These are phyloP conservation scores for Macrocystidia cucumis DNA, from an alignment of 1,284 basidiomycete species.

Conservation along the genomic window DNA sequence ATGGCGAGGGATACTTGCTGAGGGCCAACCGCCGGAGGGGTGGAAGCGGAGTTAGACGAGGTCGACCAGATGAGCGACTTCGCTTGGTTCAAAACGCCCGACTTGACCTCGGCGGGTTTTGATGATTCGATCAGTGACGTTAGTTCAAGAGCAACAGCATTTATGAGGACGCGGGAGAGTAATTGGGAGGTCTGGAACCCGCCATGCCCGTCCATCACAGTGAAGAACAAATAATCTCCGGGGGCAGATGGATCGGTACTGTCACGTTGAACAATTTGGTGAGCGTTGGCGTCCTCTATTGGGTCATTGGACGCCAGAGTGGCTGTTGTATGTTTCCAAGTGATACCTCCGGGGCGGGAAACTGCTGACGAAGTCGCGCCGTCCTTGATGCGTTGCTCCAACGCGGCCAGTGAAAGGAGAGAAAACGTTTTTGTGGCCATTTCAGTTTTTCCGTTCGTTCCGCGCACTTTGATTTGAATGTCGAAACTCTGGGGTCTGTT, in stretches of 20 bases:
- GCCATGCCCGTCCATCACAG: slow-evolving; percentile 91
- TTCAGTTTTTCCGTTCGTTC: slow-evolving; percentile 50
- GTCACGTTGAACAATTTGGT: slow-evolving; percentile 64
- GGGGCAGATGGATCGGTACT: slow-evolving; percentile 43
- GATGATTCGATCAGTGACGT: slow-evolving; percentile 38
- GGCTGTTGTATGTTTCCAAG: slow-evolving; percentile 74
- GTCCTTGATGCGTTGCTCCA: slow-evolving; percentile 54
- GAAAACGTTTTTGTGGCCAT: slow-evolving; percentile 46
- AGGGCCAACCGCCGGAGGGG: slow-evolving; percentile 47
- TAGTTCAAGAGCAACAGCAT: slow-evolving; percentile 80
- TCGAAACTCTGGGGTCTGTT: slow-evolving; percentile 40
- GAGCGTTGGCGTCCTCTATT: slow-evolving; percentile 82
- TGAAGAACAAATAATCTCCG: slow-evolving; percentile 77
- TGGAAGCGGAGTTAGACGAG: slow-evolving; percentile 19
- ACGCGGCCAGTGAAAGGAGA: slow-evolving; percentile 46
- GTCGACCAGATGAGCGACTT: slow-evolving; percentile 36
- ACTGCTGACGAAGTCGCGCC: slow-evolving; percentile 40
- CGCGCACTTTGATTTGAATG: slow-evolving; percentile 43
- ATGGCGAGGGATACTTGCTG: slow-evolving; percentile 64
- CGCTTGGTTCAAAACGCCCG: slow-evolving; percentile 28
- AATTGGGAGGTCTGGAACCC: slow-evolving; percentile 81
- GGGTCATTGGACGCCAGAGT: slow-evolving; percentile 81
- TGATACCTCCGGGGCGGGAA: slow-evolving; percentile 40
- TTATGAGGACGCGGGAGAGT: slow-evolving; percentile 81
- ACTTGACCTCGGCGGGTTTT: slow-evolving; percentile 14